These are phyloP conservation scores for Lactuca saligna DNA, from an alignment of 129 eudicot species.

Conservation along the genomic window DNA sequence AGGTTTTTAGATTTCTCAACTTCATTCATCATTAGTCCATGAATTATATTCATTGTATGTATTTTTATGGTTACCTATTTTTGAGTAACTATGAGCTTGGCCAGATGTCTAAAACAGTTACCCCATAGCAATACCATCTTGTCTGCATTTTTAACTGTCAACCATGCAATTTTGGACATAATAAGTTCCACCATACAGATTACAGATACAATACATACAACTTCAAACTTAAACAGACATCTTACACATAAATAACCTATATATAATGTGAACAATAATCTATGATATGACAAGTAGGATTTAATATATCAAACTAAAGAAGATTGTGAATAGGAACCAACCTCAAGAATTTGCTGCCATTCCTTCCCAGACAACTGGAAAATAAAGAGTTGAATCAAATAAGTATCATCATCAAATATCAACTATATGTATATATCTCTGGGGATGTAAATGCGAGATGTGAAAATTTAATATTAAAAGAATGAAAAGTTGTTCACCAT, in stretches of 20 bases:
- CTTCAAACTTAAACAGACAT: background rate
- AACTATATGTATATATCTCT: background rate
- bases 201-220: background rate
- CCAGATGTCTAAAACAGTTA: constrained; percentile 17
- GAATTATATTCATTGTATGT: too few species aligned
- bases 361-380: constrained; percentile 81
- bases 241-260: background rate
- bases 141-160: constrained; percentile 6
- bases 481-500: constrained; percentile 34
- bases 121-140: background rate
- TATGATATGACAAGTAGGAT: background rate
- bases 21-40: background rate
- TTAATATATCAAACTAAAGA: background rate
- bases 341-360: constrained; percentile 93
- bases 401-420: constrained; percentile 12
- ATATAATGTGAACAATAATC: too few species aligned
- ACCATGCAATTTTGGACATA: background rate
- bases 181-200: background rate
- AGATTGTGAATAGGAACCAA: constrained; percentile 32
- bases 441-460: background rate
- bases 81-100: constrained; percentile 19
- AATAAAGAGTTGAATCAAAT: background rate
- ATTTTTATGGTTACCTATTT: constrained; percentile 4
- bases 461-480: background rate
- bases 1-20: background rate